Base-by-base conservation (phyloP, 148 eudicot species). In the Diospyros kaki region DNA sequence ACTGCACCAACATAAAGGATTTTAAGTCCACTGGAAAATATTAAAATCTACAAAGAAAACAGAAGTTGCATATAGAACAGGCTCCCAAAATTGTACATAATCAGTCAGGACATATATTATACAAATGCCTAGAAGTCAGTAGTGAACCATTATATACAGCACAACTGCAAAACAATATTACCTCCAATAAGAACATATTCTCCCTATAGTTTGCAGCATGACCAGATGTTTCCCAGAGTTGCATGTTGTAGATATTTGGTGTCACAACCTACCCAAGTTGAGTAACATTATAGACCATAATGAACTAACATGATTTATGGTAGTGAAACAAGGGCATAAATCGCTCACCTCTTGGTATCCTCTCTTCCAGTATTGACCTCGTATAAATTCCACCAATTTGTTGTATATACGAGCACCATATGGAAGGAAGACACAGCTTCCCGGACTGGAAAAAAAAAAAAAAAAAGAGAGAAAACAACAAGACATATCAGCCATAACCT, bases 171-270 rank as follows among this genome's bases (percentile, higher is more conserved):
- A 56, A 83, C 15, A 66, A 28, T 50, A 85, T 74, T 65, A 95
- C 99, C 90, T 96, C 94, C 81, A 96, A 87, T 15, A 93, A 87
- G 83, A 96, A 96, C 99, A 96, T 96, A 75, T 96, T 96, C 84
- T 96, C 98, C 84, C 85, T 91, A 76, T 96, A 96, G 69, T 96
- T 93, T 70, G 94, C 98, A 68, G 99, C 97, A 82, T 96, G 99
- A 46, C 99, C 99, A 66, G 99, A 96, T 48, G 94, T 89, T 77
- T 93, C 97, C 99, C 99, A 96, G 28, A 96, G 93, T 78, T 93
- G 89, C 99, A 96, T 96, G 74, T 96, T 96, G 79, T 84, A 96
- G 74, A 95, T 89, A 82, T 95, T 95, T 58, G 98, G 98, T 70
- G 86, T 85, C 74, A 91, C 79, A 77, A 96, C 99, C 99, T 95